Percentiles rank a stretch among this genome's conserved stretches.
Conservation (phyloP, 306 rosid genomes). For the Pueraria montana region DNA sequence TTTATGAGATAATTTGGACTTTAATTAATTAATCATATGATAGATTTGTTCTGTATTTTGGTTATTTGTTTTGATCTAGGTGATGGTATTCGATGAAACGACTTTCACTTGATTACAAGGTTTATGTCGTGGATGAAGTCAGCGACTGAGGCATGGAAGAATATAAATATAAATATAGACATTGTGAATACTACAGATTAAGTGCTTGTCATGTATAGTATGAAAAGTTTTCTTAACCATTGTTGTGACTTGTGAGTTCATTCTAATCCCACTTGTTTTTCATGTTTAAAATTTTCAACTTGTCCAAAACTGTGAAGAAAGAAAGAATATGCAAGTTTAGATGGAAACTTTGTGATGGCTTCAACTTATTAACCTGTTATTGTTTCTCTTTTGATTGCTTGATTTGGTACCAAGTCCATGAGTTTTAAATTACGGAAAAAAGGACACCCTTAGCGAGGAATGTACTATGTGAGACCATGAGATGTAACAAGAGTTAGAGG, state of each 20-base stretch:
- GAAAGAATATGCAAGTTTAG: slow-evolving; percentile 34
- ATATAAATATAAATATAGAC: slow-evolving; percentile 43
- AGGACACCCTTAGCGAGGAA: neutral
- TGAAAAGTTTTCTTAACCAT: slow-evolving; percentile 54
- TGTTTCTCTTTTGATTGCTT: neutral
- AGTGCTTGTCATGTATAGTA: slow-evolving; percentile 59
- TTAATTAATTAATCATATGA: slow-evolving; percentile 18
- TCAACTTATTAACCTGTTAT: slow-evolving; percentile 25
- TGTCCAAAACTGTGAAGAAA: slow-evolving; percentile 30
- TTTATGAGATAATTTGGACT: neutral
- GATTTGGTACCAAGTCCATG: neutral
- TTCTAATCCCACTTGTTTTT: slow-evolving; percentile 26
- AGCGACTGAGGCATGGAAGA: slow-evolving; percentile 53
- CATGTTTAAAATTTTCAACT: neutral
- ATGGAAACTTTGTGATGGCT: slow-evolving; percentile 39
- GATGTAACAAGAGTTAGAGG: neutral
- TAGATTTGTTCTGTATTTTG: slow-evolving; percentile 32
- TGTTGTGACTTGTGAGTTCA: slow-evolving; percentile 61
- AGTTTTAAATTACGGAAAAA: neutral
- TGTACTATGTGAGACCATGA: neutral
- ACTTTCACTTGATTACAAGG: slow-evolving; percentile 60
- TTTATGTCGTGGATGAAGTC: slow-evolving; percentile 64
- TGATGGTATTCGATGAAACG: slow-evolving; percentile 89
- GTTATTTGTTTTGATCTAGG: slow-evolving; percentile 56
- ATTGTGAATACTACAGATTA: slow-evolving; percentile 65